These are phyloP conservation scores for Geoglossum cookeanum DNA, from an alignment of 2,329 filamentous ascomycete genomes.

Conservation along the genomic window DNA sequence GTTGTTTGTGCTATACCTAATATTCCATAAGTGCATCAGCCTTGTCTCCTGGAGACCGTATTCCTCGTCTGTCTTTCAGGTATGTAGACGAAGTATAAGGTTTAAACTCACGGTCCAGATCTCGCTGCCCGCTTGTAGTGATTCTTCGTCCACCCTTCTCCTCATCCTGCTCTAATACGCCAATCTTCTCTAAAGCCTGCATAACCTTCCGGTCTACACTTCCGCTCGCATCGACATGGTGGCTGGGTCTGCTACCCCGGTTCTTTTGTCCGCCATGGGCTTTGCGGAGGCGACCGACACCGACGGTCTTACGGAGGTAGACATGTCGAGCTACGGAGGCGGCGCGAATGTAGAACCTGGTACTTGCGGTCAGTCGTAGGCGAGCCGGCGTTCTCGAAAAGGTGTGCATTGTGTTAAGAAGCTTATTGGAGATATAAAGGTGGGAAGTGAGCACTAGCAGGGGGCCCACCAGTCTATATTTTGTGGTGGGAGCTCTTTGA, in stretches of 20 bases:
- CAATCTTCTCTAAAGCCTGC: conserved; percentile 98
- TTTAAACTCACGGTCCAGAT: conserved; percentile 53
- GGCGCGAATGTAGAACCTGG: conserved; percentile 59
- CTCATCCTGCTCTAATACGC: conserved; percentile 92
- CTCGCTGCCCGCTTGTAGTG: conserved; percentile 94
- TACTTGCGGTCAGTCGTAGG: not conserved
- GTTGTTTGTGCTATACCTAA: conserved; percentile 5
- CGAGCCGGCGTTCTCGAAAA: conserved; percentile 13
- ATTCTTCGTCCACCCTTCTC: conserved; percentile 97
- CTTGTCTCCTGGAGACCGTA: not conserved
- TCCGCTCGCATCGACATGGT: conserved; percentile 91
- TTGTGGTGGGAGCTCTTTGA: conserved; percentile 96
- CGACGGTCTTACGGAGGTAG: conserved; percentile 98
- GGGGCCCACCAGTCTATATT: conserved; percentile 86
- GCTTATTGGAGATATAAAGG: not conserved
- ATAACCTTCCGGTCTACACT: conserved; percentile 94
- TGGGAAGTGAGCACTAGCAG: not conserved
- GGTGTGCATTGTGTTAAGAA: not conserved
- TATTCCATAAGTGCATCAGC: not conserved
- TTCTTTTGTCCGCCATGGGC: conserved; percentile 94
- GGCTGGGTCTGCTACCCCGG: conserved; percentile 74
- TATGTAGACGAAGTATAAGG: not conserved
- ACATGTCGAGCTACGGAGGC: conserved; percentile 93
- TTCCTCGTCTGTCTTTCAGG: not conserved
- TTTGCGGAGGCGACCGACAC: conserved; percentile 93